phyloP scores from a whole-genome alignment of 2,329 filamentous ascomycete genomes.

The Phaeosphaeriaceae sp. region DNA sequence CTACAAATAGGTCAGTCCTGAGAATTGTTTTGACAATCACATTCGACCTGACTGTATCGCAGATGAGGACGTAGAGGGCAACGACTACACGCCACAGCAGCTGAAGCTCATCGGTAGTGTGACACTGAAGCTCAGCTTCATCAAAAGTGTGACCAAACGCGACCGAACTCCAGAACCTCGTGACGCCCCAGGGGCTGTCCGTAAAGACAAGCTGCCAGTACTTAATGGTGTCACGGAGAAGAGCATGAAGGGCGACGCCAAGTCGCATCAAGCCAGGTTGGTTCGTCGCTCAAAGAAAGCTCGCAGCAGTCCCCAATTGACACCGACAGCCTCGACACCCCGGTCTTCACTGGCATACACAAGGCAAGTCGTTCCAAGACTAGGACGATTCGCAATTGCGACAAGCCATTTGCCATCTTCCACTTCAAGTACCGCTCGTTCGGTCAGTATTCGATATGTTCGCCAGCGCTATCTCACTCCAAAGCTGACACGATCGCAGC shows the following conservation, averaged over 20 bases:
- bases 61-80: not conserved
- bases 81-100: not conserved
- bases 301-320: not conserved
- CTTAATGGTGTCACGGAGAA: constrained; percentile 8
- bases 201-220: not conserved
- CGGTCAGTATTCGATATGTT: not conserved
- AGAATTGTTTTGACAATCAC: no score
- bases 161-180: not conserved
- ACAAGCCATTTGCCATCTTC: constrained; percentile 17
- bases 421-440: constrained; percentile 23
- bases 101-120: not conserved
- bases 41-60: not conserved
- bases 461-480: not conserved
- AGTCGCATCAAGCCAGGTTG: constrained; percentile 10
- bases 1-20: not conserved
- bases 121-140: not conserved
- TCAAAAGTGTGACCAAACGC: not conserved
- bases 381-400: not conserved
- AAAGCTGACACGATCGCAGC: not conserved
- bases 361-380: not conserved
- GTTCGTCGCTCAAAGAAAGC: not conserved
- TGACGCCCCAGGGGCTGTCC: not conserved
- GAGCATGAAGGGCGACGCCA: constrained; percentile 8
- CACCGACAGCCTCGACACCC: not conserved
- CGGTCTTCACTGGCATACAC: not conserved